Percentiles rank a stretch among this genome's conserved stretches.
Evolutionary conservation across 2,329 filamentous ascomycete genomes (phyloP).

Genomic region (Aspergillus aculeatinus): DNA sequence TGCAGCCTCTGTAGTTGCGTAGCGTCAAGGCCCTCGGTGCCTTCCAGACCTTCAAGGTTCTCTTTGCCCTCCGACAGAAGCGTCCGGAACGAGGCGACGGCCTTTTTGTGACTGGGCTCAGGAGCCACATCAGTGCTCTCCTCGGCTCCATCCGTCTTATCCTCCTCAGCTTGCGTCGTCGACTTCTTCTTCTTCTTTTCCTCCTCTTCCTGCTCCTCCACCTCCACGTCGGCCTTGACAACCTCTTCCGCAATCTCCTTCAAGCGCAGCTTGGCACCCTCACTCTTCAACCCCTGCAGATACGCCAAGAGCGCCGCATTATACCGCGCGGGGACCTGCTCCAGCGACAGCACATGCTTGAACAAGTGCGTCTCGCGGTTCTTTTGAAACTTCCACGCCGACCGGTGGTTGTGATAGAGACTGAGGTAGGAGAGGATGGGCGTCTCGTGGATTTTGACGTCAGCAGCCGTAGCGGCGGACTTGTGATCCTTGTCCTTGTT

Average conservation of each 20-base stretch:
- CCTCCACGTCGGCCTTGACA: slow-evolving; percentile 45
- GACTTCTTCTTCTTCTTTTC: slow-evolving; percentile 9
- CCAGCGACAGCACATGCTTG: slow-evolving; percentile 74
- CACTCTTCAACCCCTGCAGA: slow-evolving; percentile 74
- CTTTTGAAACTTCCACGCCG: slow-evolving; percentile 94
- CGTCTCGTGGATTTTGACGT: slow-evolving; percentile 27
- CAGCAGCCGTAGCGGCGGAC: slow-evolving; percentile 9
- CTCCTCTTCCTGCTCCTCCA: slow-evolving; percentile 17
- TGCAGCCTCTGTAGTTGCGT: slow-evolving; percentile 31
- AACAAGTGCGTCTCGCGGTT: slow-evolving; percentile 82
- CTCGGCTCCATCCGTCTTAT: not conserved
- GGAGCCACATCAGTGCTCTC: slow-evolving; percentile 10
- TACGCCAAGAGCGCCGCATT: slow-evolving; percentile 72
- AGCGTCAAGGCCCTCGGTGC: slow-evolving; percentile 23
- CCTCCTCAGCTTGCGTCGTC: not conserved
- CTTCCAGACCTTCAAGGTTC: slow-evolving; percentile 24
- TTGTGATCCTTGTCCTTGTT: slow-evolving; percentile 25
- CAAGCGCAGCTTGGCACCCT: slow-evolving; percentile 65
- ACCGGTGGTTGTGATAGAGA: slow-evolving; percentile 69
- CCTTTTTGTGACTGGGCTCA: slow-evolving; percentile 44
- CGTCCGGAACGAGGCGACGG: slow-evolving; percentile 51
- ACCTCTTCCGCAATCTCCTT: slow-evolving; percentile 64
- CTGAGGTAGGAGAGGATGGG: slow-evolving; percentile 74
- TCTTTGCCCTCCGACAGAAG: slow-evolving; percentile 26
- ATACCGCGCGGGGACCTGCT: slow-evolving; percentile 68